phyloP scores from a whole-genome alignment of 768 basidiomycete genomes.

The Tricholoma furcatifolium region DNA sequence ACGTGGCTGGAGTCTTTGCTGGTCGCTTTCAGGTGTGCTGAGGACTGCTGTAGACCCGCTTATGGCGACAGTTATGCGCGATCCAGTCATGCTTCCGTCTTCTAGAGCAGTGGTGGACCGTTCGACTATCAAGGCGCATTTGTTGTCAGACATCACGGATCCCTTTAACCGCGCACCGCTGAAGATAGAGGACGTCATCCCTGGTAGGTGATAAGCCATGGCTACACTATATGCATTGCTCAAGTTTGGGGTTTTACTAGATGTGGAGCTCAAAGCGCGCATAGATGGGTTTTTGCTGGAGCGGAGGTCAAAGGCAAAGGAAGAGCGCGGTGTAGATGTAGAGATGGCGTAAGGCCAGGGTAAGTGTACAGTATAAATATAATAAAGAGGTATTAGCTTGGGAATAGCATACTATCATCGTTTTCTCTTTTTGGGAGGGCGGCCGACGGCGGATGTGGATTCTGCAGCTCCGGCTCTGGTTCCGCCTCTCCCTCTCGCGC shows the following conservation, averaged over 20 bases:
- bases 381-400: neutral
- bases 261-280: constrained; percentile 66
- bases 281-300: constrained; percentile 74
- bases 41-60: constrained; percentile 62
- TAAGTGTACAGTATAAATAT: constrained; percentile 7
- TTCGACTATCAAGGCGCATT: constrained; percentile 91
- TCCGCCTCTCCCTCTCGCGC: constrained; percentile 14
- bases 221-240: neutral
- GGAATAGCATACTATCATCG: constrained; percentile 24
- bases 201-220: constrained; percentile 45
- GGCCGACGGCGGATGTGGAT: constrained; percentile 24
- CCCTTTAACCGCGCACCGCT: constrained; percentile 94
- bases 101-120: constrained; percentile 81
- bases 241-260: constrained; percentile 29
- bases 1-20: constrained; percentile 22
- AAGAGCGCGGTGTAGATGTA: constrained; percentile 12
- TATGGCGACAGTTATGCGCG: constrained; percentile 91
- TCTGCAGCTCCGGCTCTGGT: constrained; percentile 23
- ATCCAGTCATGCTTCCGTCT: constrained; percentile 88
- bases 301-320: constrained; percentile 39
- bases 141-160: constrained; percentile 88
- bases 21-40: no score
- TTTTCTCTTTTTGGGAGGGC: constrained; percentile 48
- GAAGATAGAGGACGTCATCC: constrained; percentile 72
- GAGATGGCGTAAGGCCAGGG: constrained; percentile 8